Evolutionary conservation across 1,284 basidiomycete species (phyloP).

Genomic region (Ustilago esculenta): DNA sequence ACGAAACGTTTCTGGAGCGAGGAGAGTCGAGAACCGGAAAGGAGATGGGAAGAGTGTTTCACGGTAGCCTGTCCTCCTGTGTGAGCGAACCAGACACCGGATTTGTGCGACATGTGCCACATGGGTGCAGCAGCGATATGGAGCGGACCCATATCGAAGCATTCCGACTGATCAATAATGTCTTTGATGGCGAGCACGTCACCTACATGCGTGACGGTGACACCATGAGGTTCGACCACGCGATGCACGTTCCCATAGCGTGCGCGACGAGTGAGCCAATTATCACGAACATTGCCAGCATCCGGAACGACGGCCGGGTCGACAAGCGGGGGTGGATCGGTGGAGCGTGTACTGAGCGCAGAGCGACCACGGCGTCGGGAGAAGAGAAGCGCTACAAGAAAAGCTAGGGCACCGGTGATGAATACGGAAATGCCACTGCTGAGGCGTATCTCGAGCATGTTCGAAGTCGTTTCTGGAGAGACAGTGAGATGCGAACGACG

Average conservation of each 20-base stretch:
- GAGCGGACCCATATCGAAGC: slow-evolving; percentile 5
- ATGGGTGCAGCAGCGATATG: slow-evolving; percentile 17
- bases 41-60: slow-evolving; percentile 3
- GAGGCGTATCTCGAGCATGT: too few relatives aligned
- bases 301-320: background rate
- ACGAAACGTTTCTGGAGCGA: slow-evolving; percentile 16
- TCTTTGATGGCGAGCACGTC: slow-evolving; percentile 18
- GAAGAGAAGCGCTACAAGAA: too few relatives aligned
- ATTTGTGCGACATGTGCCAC: slow-evolving; percentile 8
- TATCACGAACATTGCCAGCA: slow-evolving; percentile 6
- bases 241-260: slow-evolving; percentile 7
- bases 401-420: too few relatives aligned
- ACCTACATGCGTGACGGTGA: slow-evolving; percentile 5
- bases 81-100: slow-evolving; percentile 12
- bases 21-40: slow-evolving; percentile 8
- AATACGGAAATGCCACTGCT: too few relatives aligned
- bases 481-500: too few relatives aligned
- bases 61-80: slow-evolving; percentile 7
- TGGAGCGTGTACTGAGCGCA: background rate
- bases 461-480: too few relatives aligned
- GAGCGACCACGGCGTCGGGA: background rate
- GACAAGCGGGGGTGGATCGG: slow-evolving; percentile 2
- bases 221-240: slow-evolving; percentile 2
- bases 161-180: slow-evolving; percentile 5
- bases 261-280: background rate